These are phyloP conservation scores for Trichoderma atrobrunneum DNA, from an alignment of 2,329 filamentous ascomycete genomes.

Conservation along the genomic window DNA sequence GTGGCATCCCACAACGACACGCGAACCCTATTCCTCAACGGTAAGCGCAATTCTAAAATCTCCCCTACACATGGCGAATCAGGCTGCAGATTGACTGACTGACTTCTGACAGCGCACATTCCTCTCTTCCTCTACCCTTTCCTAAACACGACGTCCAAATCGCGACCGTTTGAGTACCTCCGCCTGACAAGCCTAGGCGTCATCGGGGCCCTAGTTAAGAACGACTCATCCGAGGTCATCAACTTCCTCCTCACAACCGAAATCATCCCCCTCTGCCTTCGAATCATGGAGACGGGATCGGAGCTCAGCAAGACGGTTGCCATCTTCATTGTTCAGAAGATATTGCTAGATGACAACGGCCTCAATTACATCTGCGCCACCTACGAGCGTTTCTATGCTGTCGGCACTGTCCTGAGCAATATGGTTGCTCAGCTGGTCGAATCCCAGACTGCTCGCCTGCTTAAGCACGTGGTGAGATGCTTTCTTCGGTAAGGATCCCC, in stretches of 20 bases:
- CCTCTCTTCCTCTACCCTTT: constrained; percentile 97
- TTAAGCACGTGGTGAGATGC: constrained; percentile 97
- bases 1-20: constrained; percentile 98
- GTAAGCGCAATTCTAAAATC: constrained; percentile 50
- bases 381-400: constrained; percentile 97
- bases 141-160: constrained; percentile 97
- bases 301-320: constrained; percentile 98
- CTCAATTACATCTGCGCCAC: constrained; percentile 98
- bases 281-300: constrained; percentile 98
- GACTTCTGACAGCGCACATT: constrained; percentile 70
- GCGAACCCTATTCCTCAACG: constrained; percentile 86
- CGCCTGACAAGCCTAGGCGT: constrained; percentile 93
- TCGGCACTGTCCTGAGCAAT: constrained; percentile 94
- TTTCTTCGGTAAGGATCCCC: constrained; percentile 74
- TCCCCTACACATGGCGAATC: not conserved
- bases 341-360: constrained; percentile 91
- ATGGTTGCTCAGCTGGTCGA: constrained; percentile 98
- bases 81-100: not conserved
- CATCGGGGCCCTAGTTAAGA: constrained; percentile 96
- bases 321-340: constrained; percentile 99
- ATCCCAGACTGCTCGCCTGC: constrained; percentile 89
- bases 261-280: constrained; percentile 94
- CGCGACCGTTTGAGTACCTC: constrained; percentile 93
- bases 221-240: constrained; percentile 97
- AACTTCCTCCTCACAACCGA: constrained; percentile 98